Base-by-base conservation (phyloP, 495 filamentous ascomycete genomes). In the Neurospora tetraspora region DNA sequence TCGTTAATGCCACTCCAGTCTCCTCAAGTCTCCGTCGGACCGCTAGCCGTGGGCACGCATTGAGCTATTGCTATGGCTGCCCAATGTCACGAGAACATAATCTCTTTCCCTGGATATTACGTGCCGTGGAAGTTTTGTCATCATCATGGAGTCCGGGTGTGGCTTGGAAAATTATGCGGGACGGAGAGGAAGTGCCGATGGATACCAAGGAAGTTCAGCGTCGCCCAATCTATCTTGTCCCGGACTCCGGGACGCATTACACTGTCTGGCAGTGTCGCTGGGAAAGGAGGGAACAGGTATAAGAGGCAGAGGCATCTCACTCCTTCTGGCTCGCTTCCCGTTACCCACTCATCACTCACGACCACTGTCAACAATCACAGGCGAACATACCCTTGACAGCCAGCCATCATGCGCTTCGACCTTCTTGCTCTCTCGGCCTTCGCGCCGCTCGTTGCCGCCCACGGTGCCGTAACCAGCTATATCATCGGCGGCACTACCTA, bases 381-480 rank as follows among this genome's bases (percentile, higher is more conserved):
- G 14, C 5, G 7, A 71, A 6, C 34, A 27, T 20, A 31, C 14
- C 9, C 27, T 39, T 18, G 14, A 23, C 37, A 31, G 7, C 43
- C 69, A 71, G 20, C 12, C 53, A 71, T 20, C 37, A 78, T 76
- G 73, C 47, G 68, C 3, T 42, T 75, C 61, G 43, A 42, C 34
- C 27, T 45, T 53, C 53, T 75, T 18, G n/a, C 73, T n/a, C 37
- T 38, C 4, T 37, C 61, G 3, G 34, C 65, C 47, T 74, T 77
- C 36, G 70, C 68, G 16, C 68, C 85, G 20, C 72, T 82, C 68
- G 85, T 77, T 70, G 78, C 83, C 23, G 86, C 81, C 53, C 86
- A 88, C 75, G 86, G 86, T 43, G 86, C 85, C 71, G 86, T 87
- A 36, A 83, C 85, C 31, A 86, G 82, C 75, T 88, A 88, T 77